Conservation (phyloP, 139 green algal species). For the Chlorella ohadii region DNA sequence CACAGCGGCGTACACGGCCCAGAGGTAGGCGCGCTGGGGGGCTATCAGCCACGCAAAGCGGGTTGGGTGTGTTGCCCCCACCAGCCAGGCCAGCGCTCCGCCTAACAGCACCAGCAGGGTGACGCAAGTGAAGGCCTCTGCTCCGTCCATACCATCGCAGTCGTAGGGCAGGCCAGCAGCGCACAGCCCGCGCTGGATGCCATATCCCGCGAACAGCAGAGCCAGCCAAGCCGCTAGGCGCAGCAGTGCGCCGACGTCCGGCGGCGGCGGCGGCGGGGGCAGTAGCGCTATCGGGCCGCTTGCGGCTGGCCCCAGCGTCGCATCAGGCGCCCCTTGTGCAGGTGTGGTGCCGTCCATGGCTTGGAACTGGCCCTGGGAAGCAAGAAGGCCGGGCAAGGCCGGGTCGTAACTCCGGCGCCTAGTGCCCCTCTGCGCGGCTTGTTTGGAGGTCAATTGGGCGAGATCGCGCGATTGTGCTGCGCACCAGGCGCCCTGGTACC, state of each 20-base stretch:
- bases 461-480: no score
- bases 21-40: neutral
- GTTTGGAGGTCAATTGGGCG: no score
- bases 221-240: neutral
- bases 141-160: neutral
- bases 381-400: no score
- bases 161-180: slow-evolving; percentile 10
- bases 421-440: no score
- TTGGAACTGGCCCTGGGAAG: no score
- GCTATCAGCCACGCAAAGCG: slow-evolving; percentile 14
- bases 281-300: no score
- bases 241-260: neutral
- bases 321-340: no score
- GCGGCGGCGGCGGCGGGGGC: neutral
- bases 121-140: neutral
- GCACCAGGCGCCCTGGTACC: no score
- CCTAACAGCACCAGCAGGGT: neutral
- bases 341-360: no score
- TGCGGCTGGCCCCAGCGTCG: no score
- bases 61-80: neutral
- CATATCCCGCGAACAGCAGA: slow-evolving; percentile 10
- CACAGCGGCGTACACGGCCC: neutral
- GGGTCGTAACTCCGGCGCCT: no score
- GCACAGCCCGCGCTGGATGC: slow-evolving; percentile 16
- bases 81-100: slow-evolving; percentile 18